Evolutionary conservation across 2,329 filamentous ascomycete species (phyloP), one percentile per base, ranked within the genome.

Genomic region (Stemphylium beticola): DNA sequence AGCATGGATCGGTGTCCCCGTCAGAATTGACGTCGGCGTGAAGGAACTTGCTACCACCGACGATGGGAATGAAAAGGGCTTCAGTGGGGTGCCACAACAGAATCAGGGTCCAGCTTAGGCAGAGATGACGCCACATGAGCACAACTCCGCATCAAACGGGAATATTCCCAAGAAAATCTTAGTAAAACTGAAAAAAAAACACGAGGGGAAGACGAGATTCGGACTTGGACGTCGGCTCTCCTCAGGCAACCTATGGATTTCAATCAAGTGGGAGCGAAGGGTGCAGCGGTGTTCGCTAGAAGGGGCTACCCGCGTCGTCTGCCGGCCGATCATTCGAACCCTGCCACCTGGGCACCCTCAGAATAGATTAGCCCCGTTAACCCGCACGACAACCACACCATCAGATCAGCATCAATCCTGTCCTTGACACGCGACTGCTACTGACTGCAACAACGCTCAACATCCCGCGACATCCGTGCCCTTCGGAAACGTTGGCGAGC

Each of bases 181-280:
- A 51, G 42, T 32, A n/a, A 52, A 33, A 10, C 24, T 37, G 48
- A 51, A 37, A 17, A 32, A 42, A 17, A 32, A 42, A 32, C 37
- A 47, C 44, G 37, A 24, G 38, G 29, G 31, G 32, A 36, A 42
- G 22, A 49, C 38, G 36, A 36, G 43, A 34, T 20, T 58, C 63
- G 60, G 58, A 62, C 57, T 56, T 61, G 57, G 36, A 49, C 46
- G 40, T 67, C 65, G 66, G 66, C 64, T 69, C 64, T 68, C 64
- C 66, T 55, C 65, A 66, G 18, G 34, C 32, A 55, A 52, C 46
- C 52, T 46, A 45, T 18, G 49, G n/a, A 34, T 38, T 39, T 55
- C 33, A 48, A 47, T 45, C 54, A 26, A 41, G 14, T 29, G 49
- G 31, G 20, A 43, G 47, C 37, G 33, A 22, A 33, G 11, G 34